Evolutionary conservation across 2,329 filamentous ascomycete genomes (phyloP), one percentile per base, ranked within the genome.

Genomic region (Fusarium nisikadoi): DNA sequence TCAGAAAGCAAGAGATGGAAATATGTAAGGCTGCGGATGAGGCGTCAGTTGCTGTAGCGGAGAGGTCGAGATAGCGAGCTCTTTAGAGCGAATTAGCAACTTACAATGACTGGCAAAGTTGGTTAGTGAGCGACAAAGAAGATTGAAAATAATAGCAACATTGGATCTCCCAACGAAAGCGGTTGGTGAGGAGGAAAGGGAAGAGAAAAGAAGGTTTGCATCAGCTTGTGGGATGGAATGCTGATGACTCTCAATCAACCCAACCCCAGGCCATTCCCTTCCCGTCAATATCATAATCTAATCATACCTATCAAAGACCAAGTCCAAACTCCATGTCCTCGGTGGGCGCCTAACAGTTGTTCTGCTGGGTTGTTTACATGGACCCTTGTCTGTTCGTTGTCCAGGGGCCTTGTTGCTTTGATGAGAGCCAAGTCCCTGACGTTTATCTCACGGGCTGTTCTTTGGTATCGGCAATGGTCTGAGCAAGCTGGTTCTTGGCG

Each of bases 351-450:
- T 54, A 62, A 54, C n/a, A 63, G 59, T 73, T 75, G 43, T 64
- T 58, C 50, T 76, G 56, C 70, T 75, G 50, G 74, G 59, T 73
- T 62, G 58, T 58, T 68, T 65, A 63, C 71, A 63, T 68, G 70
- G 70, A 55, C 39, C 66, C 67, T 43, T 64, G 66, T 58, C 41
- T 36, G 39, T 62, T 47, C n/a, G 68, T 75, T 72, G 63, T 61
- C 72, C 45, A 71, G 71, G 75, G 71, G 53, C 53, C 62, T 55
- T 70, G 62, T 53, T 53, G 62, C 58, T 59, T 69, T 68, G 58
- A 69, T 69, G 65, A 72, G 65, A 75, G 42, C 67, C 73, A 73
- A 62, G 64, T 39, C 65, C 69, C 38, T 72, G 69, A 72, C 55
- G 60, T 70, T 63, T 60, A 55, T 63, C 56, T 66, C 53, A 53